Conservation (phyloP, 139 green algal species). For the Coelastrella sp. region DNA sequence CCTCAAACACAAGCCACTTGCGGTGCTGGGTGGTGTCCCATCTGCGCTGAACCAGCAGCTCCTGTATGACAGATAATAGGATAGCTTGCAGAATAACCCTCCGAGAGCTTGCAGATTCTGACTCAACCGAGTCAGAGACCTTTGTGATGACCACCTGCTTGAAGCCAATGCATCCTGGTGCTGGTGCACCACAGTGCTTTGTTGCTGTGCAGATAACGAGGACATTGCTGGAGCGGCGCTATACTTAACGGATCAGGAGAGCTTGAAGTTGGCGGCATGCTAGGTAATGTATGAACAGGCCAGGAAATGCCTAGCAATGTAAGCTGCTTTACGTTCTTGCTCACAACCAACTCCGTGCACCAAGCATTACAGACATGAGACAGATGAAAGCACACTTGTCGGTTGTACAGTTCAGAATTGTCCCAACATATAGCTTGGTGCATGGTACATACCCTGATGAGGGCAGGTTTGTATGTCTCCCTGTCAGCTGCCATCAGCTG, state of each 20-base stretch:
- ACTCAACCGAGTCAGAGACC: no score
- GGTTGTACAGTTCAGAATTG: background rate
- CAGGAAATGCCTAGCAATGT: no score
- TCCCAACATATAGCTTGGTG: no score
- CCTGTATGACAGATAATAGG: conserved; percentile 39
- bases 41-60: conserved; percentile 59
- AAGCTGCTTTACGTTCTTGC: no score
- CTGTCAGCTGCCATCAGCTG: conserved; percentile 9
- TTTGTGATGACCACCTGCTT: background rate
- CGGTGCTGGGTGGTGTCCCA: conserved; percentile 58
- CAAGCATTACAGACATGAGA: background rate
- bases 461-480: background rate
- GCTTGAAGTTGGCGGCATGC: background rate
- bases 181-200: no score
- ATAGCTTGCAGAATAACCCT: background rate
- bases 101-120: no score
- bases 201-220: background rate
- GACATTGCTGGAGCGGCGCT: background rate
- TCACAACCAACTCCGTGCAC: background rate
- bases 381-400: background rate
- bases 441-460: background rate
- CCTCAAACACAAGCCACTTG: conserved; percentile 75
- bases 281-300: background rate
- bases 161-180: no score
- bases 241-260: background rate